Base-by-base conservation (phyloP, 2,329 filamentous ascomycete genomes). In the Verticillium zaregamsianum region DNA sequence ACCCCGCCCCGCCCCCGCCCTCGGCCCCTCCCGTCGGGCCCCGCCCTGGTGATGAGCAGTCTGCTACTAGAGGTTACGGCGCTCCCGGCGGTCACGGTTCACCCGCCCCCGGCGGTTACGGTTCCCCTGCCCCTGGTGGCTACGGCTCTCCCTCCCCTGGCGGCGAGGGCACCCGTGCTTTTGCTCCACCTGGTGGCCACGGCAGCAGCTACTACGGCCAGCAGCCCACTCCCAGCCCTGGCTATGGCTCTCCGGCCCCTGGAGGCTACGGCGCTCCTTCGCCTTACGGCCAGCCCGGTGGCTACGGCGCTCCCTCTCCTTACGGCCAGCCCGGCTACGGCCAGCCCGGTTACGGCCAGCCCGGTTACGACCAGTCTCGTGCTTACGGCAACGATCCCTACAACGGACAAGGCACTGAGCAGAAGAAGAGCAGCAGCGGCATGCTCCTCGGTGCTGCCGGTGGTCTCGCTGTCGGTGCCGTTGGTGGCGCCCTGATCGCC, bases 401-500 rank as follows among this genome's bases (percentile, higher is more conserved):
- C 40, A 68, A 67, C 37, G 61, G 67, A 25, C 66, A 66, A 32
- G 59, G 64, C 8, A 69, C 74, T 25, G 61, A 70, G 64, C 73
- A 79, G 66, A 75, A 77, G 68, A 73, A 74, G 49, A 79, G 80
- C 62, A 82, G 78, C 65, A 83, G 81, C 23, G 82, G 82, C 68
- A 79, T 86, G 70, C 74, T 88, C 55, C 78, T 86, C 25, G 86
- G 80, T 54, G 86, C 83, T 58, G 83, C 82, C 11, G 86, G 80
- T 39, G 87, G 87, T 72, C 70, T 88, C 23, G 86, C 82, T 1
- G 74, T 82, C 14, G 85, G 85, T 66, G 82, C 80, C 60, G 70
- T 85, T 45, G 87, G 82, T 28, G 86, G 86, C 58, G 86, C 84
- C 3, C 68, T 86, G 55, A 76, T 89, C 59, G 82, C 81, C 54